Evolutionary conservation across 176 grass and related monocot genomes (phyloP).

Genomic region (Phoenix roebelenii): DNA sequence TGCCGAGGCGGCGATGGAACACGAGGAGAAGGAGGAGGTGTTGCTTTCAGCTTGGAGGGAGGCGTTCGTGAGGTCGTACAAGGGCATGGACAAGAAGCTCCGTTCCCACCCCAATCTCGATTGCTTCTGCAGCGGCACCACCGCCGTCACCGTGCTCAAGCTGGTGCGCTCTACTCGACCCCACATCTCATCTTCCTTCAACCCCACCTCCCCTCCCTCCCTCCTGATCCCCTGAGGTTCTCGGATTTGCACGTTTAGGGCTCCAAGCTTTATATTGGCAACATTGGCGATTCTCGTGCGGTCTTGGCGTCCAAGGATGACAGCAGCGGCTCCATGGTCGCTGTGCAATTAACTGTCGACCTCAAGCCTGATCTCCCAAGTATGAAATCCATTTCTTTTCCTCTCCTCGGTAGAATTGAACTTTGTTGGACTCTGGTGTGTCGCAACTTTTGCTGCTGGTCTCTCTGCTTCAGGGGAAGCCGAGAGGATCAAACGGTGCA

Average conservation of each 20-base stretch:
- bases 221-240: background rate
- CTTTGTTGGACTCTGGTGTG: too few relatives aligned
- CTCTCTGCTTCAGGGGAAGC: conserved; percentile 49
- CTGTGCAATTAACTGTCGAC: conserved; percentile 88
- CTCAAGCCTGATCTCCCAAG: conserved; percentile 95
- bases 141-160: conserved; percentile 82
- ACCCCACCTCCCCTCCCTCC: conserved; percentile 9
- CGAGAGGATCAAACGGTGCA: conserved; percentile 91
- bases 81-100: conserved; percentile 89
- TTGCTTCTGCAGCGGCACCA: conserved; percentile 90
- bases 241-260: conserved; percentile 28
- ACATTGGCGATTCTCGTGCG: conserved; percentile 92
- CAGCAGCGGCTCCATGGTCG: conserved; percentile 28
- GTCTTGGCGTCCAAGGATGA: conserved; percentile 64
- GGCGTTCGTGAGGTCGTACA: conserved; percentile 69
- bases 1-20: too few relatives aligned
- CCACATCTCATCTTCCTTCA: conserved; percentile 1
- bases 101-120: conserved; percentile 64
- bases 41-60: conserved; percentile 47
- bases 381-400: conserved; percentile 21
- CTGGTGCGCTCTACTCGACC: conserved; percentile 27
- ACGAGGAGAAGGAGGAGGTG: conserved; percentile 4
- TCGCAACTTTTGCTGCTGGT: too few relatives aligned
- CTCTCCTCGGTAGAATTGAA: too few relatives aligned
- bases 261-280: conserved; percentile 67